Evolutionary conservation across 2,329 filamentous ascomycete genomes (phyloP).

Genomic region (Lasiodiplodia sp.): DNA sequence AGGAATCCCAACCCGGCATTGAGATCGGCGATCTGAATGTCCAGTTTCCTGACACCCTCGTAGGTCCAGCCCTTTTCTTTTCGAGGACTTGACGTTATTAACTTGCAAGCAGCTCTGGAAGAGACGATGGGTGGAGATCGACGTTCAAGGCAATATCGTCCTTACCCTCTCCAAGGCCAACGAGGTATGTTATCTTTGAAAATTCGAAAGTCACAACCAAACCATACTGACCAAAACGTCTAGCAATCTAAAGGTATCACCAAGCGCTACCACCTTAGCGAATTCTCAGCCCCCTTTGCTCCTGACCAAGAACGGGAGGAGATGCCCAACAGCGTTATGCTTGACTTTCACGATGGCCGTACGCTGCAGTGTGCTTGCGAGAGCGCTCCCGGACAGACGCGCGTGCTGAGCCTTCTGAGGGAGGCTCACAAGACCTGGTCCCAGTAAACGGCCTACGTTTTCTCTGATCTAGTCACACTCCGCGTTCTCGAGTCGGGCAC

Average conservation of each 20-base stretch:
- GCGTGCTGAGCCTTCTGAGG: constrained; percentile 38
- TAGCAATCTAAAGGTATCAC: constrained; percentile 62
- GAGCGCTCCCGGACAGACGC: constrained; percentile 43
- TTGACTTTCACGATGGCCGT: constrained; percentile 68
- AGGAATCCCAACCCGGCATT: constrained; percentile 54
- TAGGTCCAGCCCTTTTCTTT: constrained; percentile 40
- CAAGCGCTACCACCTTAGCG: constrained; percentile 84
- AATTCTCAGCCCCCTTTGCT: constrained; percentile 79
- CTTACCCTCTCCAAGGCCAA: constrained; percentile 74
- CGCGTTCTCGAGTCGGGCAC: not conserved
- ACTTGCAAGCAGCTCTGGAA: constrained; percentile 75
- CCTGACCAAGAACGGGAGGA: constrained; percentile 94
- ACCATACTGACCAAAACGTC: constrained; percentile 29
- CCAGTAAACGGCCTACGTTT: not conserved
- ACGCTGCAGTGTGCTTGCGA: constrained; percentile 67
- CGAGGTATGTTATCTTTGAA: constrained; percentile 43
- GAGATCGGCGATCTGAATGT: constrained; percentile 92
- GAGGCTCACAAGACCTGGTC: constrained; percentile 24
- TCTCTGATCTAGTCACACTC: not conserved
- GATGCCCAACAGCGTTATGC: constrained; percentile 81
- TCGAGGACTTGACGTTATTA: constrained; percentile 20
- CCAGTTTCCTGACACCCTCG: constrained; percentile 92
- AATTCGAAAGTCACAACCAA: not conserved
- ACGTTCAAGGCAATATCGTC: constrained; percentile 82
- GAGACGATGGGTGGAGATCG: constrained; percentile 84